Evolutionary conservation across 176 grass and related monocot genomes (phyloP).

Genomic region (Pharus latifolius): DNA sequence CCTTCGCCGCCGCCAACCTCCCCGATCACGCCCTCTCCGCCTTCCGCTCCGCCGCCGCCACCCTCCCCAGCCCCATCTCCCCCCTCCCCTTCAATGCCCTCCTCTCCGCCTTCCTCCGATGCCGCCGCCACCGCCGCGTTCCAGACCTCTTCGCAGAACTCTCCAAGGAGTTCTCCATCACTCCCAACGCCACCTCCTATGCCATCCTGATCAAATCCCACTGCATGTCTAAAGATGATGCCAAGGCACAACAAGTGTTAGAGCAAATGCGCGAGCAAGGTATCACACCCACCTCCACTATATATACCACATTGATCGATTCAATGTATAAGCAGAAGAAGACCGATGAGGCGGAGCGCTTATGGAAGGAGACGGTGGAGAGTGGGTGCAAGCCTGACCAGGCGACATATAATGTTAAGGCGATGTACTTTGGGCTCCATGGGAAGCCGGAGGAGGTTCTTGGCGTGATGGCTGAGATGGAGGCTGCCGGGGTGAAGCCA

Average conservation of each 20-base stretch:
- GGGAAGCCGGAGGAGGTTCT: conserved; percentile 40
- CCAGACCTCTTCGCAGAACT: conserved; percentile 42
- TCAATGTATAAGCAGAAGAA: conserved; percentile 49
- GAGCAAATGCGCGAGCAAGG: conserved; percentile 42
- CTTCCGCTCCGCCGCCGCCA: conserved; percentile 26
- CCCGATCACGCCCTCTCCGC: conserved; percentile 38
- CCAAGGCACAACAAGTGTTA: conserved; percentile 38
- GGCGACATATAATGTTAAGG: conserved; percentile 56
- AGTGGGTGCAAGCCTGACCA: conserved; percentile 42
- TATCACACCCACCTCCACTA: conserved; percentile 35
- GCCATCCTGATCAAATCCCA: conserved; percentile 50
- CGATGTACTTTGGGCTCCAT: background rate
- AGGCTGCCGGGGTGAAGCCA: conserved; percentile 35
- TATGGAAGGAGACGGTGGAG: conserved; percentile 71
- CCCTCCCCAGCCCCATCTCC: conserved; percentile 22
- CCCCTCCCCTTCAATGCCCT: conserved; percentile 58
- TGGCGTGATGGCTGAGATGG: conserved; percentile 42
- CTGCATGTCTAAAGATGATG: conserved; percentile 24
- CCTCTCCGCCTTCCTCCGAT: conserved; percentile 50
- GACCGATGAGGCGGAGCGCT: conserved; percentile 22
- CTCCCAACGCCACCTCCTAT: conserved; percentile 49
- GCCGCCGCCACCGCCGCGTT: conserved; percentile 30
- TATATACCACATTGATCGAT: conserved; percentile 57
- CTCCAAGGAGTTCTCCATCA: conserved; percentile 46
- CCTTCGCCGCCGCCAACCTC: conserved; percentile 48